Evolutionary conservation across 139 green algal genomes (phyloP).

Genomic region (Tetradesmus obliquus): DNA sequence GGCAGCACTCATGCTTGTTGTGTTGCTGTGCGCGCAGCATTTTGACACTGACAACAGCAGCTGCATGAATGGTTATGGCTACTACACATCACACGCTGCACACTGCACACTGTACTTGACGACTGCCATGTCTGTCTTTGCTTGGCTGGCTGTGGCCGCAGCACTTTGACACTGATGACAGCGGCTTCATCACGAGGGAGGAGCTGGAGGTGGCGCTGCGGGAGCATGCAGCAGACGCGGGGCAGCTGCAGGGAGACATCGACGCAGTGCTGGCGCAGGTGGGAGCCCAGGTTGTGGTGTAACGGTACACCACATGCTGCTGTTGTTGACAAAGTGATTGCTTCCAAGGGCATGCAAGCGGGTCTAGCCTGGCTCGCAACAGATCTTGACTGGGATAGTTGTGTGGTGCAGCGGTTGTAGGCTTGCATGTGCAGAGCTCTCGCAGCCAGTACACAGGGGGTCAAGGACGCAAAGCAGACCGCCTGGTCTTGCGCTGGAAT

Average conservation of each 20-base stretch:
- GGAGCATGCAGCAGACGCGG: neutral
- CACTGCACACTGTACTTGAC: no score
- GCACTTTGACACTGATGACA: constrained; percentile 59
- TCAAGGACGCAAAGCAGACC: no score
- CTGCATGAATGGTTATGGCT: neutral
- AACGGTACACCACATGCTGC: no score
- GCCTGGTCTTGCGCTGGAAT: no score
- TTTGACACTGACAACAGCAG: constrained; percentile 56
- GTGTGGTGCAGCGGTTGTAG: no score
- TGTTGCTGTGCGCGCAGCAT: neutral
- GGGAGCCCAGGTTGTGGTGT: no score
- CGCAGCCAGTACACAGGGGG: no score
- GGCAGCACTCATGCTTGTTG: neutral
- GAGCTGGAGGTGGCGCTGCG: constrained; percentile 46
- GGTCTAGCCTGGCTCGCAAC: no score
- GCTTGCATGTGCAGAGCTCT: no score
- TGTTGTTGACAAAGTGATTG: no score
- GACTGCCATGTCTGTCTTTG: neutral
- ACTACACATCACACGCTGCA: neutral
- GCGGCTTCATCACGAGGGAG: constrained; percentile 56
- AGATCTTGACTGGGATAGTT: no score
- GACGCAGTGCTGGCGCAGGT: constrained; percentile 39
- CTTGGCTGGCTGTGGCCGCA: neutral
- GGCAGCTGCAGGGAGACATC: constrained; percentile 32
- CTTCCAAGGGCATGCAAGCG: no score